These are phyloP conservation scores for Nemophila menziesii DNA, from an alignment of 257 asterid species.

Conservation along the genomic window DNA sequence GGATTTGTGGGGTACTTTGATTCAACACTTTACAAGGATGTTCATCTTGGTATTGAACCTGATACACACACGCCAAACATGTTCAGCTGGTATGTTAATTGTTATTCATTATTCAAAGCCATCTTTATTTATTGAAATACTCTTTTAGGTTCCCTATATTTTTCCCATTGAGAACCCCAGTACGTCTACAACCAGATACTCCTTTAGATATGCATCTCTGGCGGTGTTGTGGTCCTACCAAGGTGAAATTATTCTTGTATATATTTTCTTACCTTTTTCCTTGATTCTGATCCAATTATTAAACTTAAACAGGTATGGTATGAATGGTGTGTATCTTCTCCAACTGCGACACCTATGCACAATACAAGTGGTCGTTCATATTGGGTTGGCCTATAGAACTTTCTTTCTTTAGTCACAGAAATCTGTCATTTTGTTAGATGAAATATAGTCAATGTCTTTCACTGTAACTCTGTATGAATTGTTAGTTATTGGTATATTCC, in stretches of 20 bases:
- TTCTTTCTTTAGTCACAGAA: too few species aligned
- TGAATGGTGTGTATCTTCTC: constrained; percentile 83
- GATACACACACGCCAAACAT: constrained; percentile 88
- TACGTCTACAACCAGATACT: constrained; percentile 41
- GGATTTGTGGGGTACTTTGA: constrained; percentile 98
- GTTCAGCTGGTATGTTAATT: constrained; percentile 80
- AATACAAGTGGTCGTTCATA: constrained; percentile 87
- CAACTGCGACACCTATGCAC: constrained; percentile 64
- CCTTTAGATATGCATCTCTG: constrained; percentile 77
- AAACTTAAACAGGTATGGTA: constrained; percentile 85
- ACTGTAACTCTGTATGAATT: too few species aligned
- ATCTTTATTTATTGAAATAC: not conserved
- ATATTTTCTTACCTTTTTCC: not conserved
- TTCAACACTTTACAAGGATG: constrained; percentile 82
- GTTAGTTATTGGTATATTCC: too few species aligned
- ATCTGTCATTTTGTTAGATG: too few species aligned
- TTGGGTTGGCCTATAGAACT: constrained; percentile 71
- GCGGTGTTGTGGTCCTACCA: constrained; percentile 88
- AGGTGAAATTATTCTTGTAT: constrained; percentile 36
- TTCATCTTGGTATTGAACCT: constrained; percentile 95
- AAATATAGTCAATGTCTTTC: too few species aligned
- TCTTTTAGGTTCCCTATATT: constrained; percentile 80
- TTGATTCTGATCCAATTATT: too few species aligned
- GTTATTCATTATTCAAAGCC: not conserved
- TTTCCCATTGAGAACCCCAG: constrained; percentile 80